Evolutionary conservation across 2,329 filamentous ascomycete species (phyloP), one percentile per base, ranked within the genome.

Genomic region (Apiospora koreana): DNA sequence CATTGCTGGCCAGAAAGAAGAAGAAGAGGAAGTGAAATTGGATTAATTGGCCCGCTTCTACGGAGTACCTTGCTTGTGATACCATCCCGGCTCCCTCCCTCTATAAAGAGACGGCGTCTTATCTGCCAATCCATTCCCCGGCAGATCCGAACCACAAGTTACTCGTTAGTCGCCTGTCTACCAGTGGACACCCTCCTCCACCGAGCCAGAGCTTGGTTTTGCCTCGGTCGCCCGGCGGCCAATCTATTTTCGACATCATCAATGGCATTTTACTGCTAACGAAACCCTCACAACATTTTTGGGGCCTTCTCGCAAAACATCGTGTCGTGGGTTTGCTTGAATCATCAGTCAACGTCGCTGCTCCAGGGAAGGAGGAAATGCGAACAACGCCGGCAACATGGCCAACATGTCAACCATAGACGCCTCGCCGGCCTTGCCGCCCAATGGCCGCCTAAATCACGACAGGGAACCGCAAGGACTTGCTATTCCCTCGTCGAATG

Each of bases 401-500:
- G 64, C 64, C 38, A 66, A 21, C 64, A 38, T 21, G 38, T 45
- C 43, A 18, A 67, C 28, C 62, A 67, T 28, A 8, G 18, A 45
- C 28, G 68, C 68, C 23, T 62, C 65, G 41, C 43, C 48, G 50
- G 46, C 28, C 46, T 35, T 42, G 65, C 65, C 31, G 42, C n/a
- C 42, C 31, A 45, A 46, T 46, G 45, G 46, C 62, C 21, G 31
- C 28, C 23, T 62, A 21, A 23, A 14, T 8, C 18, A 38, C 21
- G 28, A 18, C 18, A 62, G 54, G 65, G 48, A 31, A 31, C 25
- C 28, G 25, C 28, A 23, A 68, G 23, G 43, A 38, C 28, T 70
- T 31, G 66, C 70, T 62, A 54, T 75, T 48, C 71, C 72, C 23
- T 75, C 74, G 25, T 75, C 74, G 25, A 76, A 74, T 43, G 77